Conservation (phyloP, 768 basidiomycete genomes). For the Sporobolomyces roseus region DNA sequence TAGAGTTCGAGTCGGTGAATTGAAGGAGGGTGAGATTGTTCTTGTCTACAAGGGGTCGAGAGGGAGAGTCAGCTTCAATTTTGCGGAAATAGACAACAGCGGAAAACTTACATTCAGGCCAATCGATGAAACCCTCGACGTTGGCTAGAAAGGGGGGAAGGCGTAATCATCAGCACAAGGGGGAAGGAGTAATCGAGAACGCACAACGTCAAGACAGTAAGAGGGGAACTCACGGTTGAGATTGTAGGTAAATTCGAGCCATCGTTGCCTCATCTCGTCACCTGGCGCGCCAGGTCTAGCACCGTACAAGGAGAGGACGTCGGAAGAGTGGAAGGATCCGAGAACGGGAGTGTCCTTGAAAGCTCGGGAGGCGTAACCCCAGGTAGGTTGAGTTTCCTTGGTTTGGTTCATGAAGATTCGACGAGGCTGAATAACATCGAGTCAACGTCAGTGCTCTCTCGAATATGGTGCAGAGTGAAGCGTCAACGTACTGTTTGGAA, state of each 20-base stretch:
- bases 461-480: too few relatives aligned
- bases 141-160: not conserved
- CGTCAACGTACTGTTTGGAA: too few relatives aligned
- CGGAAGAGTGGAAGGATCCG: conserved; percentile 17
- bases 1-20: conserved; percentile 15
- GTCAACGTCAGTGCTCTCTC: too few relatives aligned
- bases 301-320: conserved; percentile 9
- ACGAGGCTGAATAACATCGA: too few relatives aligned
- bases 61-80: not conserved
- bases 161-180: not conserved
- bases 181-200: too few relatives aligned
- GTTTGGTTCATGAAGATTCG: conserved; percentile 13
- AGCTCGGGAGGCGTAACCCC: conserved; percentile 10
- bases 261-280: conserved; percentile 18
- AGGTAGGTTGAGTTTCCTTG: not conserved
- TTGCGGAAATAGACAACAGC: too few relatives aligned
- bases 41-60: conserved; percentile 2
- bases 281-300: not conserved
- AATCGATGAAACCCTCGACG: conserved; percentile 6
- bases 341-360: conserved; percentile 3
- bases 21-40: conserved; percentile 14
- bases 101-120: conserved; percentile 10
- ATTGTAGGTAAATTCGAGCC: conserved; percentile 15
- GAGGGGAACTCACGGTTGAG: conserved; percentile 10
- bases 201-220: too few relatives aligned